Base-by-base conservation (phyloP, 345 rosid species). In the Syzygium oleosum region DNA sequence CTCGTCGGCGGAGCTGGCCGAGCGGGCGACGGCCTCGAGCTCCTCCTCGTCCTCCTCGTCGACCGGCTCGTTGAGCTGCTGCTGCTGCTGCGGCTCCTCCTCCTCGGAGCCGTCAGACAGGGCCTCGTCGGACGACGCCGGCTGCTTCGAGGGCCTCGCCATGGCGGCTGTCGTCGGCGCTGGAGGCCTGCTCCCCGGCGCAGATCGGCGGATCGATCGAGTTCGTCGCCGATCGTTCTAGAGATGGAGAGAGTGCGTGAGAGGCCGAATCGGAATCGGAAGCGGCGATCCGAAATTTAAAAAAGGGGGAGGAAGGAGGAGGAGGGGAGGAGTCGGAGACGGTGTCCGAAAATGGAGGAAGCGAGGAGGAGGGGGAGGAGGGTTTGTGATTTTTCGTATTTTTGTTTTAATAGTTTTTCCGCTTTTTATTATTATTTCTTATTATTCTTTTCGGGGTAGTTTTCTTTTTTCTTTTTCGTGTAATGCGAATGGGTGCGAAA, bases 21-120 rank as follows among this genome's bases (percentile, higher is more conserved):
- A 89, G 87, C 99, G 98, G 90, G 95, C 98, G 41, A 97, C 99
- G 85, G 98, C 99, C 89, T 97, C 96, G n/a, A 97, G 93, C 94
- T 97, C 99, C 89, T 97, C 99, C 85, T 96, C 99, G 29, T 96
- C 99, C 63, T 94, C 99, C 84, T 95, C 98, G 93, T 96, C 92
- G 83, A 91, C 85, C 0, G 80, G 80, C 43, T 52, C 86, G 58
- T 41, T 15, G n/a, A 84, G 43, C 86, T 84, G 65, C 86, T 13
- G 54, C 53, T 87, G 95, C 53, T 87, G 95, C 43, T 43, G 46
- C 54, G 87, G 95, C 90, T 95, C 97, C 88, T 93, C 96, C 86
- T 92, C 95, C 3, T 85, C 89, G 86, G 94, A 93, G 17, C 90
- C 94, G 87, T 92, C 90, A 46, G 98, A 93, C 38, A 93, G 85